Conservation (phyloP, 2,329 filamentous ascomycete species). For the Alternaria sp. region DNA sequence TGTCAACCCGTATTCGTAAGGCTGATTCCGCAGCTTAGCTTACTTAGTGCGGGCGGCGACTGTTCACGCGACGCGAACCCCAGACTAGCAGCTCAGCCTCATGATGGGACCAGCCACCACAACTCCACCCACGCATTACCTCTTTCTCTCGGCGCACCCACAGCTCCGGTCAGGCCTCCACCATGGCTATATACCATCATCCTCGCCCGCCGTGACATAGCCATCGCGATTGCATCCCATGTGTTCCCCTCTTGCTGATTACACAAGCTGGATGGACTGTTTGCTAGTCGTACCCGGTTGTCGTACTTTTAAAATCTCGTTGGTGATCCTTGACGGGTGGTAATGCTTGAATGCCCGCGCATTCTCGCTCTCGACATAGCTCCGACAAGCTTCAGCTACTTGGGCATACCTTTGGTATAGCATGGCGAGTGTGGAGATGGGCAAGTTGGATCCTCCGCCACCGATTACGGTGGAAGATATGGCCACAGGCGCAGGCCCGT, state of each 20-base stretch:
- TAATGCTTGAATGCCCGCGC: slow-evolving; percentile 11
- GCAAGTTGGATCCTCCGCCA: slow-evolving; percentile 36
- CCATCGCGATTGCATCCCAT: neutral
- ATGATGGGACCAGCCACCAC: slow-evolving; percentile 20
- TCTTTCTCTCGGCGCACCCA: slow-evolving; percentile 1
- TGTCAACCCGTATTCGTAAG: neutral
- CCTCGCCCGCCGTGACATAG: neutral
- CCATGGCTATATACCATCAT: slow-evolving; percentile 3
- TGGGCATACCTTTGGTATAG: neutral
- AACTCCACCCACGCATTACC: slow-evolving; percentile 1
- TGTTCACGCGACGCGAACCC: slow-evolving; percentile 10
- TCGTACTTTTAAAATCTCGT: slow-evolving; percentile 1
- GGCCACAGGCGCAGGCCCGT: slow-evolving; percentile 32
- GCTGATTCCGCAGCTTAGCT: slow-evolving; percentile 13
- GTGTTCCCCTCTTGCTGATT: neutral
- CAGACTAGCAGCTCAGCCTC: slow-evolving; percentile 16
- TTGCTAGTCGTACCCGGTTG: slow-evolving; percentile 7
- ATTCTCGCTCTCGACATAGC: neutral
- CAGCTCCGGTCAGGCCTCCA: slow-evolving; percentile 13
- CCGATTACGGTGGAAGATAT: slow-evolving; percentile 50
- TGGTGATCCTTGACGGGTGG: neutral
- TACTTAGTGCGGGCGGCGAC: neutral
- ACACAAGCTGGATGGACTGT: slow-evolving; percentile 2
- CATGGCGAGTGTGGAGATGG: slow-evolving; percentile 16
- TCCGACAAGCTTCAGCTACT: slow-evolving; percentile 5